Conservation (phyloP, 2,329 filamentous ascomycete species). For the Elsinoe necatrix region DNA sequence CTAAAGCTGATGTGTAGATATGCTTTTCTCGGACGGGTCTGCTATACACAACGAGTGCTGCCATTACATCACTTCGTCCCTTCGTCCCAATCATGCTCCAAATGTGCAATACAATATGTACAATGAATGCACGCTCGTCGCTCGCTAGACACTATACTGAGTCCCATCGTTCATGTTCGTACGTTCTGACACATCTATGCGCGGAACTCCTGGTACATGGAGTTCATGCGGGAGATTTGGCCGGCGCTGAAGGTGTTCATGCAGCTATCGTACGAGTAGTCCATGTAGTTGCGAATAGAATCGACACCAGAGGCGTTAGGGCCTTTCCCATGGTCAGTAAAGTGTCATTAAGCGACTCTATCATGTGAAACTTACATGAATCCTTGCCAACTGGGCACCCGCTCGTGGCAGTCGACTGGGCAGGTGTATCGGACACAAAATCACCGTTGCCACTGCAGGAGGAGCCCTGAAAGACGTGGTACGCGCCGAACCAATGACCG, state of each 20-base stretch:
- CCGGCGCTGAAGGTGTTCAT: slow-evolving; percentile 45
- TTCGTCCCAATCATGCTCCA: background rate
- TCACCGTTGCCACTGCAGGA: slow-evolving; percentile 35
- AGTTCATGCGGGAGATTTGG: slow-evolving; percentile 42
- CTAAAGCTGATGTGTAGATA: too few relatives aligned
- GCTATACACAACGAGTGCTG: slow-evolving; percentile 8
- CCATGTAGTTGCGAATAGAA: slow-evolving; percentile 53
- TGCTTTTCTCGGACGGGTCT: background rate
- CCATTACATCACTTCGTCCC: background rate
- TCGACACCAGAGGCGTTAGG: slow-evolving; percentile 39
- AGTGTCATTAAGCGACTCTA: background rate
- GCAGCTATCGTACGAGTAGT: slow-evolving; percentile 49
- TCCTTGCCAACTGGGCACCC: slow-evolving; percentile 47
- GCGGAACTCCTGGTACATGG: slow-evolving; percentile 2
- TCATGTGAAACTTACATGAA: slow-evolving; percentile 31
- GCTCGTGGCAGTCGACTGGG: slow-evolving; percentile 38
- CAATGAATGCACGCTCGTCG: background rate
- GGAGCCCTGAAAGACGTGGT: slow-evolving; percentile 38
- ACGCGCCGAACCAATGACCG: slow-evolving; percentile 38
- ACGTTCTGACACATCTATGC: background rate
- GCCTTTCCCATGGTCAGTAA: background rate
- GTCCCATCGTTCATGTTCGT: background rate
- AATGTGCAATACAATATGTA: slow-evolving; percentile 5
- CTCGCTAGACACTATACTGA: background rate
- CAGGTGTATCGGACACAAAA: slow-evolving; percentile 36